Percentiles rank a stretch among this genome's conserved stretches.
These are phyloP conservation scores for Pholiota microspora DNA, from an alignment of 768 basidiomycete genomes.

Conservation along the genomic window DNA sequence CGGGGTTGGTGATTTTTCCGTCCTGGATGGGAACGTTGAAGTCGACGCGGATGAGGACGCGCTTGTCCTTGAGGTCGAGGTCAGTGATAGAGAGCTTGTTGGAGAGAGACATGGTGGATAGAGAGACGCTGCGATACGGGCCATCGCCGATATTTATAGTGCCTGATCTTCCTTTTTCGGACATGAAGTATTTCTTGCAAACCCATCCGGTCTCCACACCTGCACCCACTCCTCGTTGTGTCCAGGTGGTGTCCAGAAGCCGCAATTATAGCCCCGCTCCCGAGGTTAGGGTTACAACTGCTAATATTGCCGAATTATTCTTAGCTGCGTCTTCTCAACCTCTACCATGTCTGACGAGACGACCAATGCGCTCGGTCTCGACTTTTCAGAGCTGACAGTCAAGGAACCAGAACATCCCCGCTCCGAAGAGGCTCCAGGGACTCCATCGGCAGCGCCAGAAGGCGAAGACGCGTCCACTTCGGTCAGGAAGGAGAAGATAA, in stretches of 20 bases:
- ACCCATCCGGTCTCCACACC: neutral
- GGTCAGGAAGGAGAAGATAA: conserved; percentile 50
- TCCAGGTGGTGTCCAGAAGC: neutral
- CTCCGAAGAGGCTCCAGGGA: neutral
- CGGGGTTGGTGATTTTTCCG: conserved; percentile 93
- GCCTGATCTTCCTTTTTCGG: conserved; percentile 19
- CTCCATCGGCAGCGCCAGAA: conserved; percentile 13
- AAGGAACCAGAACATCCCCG: conserved; percentile 1
- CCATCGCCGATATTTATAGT: conserved; percentile 24
- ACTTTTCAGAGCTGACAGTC: conserved; percentile 45
- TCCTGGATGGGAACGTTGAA: conserved; percentile 94
- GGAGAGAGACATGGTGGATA: conserved; percentile 80
- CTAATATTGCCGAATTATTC: neutral
- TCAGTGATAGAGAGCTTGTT: conserved; percentile 94
- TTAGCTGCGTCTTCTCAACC: conserved; percentile 10
- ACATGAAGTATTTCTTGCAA: neutral
- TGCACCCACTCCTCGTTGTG: neutral
- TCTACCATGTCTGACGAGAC: conserved; percentile 35
- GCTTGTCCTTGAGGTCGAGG: conserved; percentile 81
- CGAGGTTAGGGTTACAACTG: conserved; percentile 28
- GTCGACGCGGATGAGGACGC: conserved; percentile 92
- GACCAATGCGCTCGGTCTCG: conserved; percentile 67
- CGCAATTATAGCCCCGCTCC: neutral
- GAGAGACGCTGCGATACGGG: conserved; percentile 16
- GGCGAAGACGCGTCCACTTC: conserved; percentile 14